Base-by-base conservation (phyloP, 2,329 filamentous ascomycete genomes). In the Chaetomiaceae sp. region DNA sequence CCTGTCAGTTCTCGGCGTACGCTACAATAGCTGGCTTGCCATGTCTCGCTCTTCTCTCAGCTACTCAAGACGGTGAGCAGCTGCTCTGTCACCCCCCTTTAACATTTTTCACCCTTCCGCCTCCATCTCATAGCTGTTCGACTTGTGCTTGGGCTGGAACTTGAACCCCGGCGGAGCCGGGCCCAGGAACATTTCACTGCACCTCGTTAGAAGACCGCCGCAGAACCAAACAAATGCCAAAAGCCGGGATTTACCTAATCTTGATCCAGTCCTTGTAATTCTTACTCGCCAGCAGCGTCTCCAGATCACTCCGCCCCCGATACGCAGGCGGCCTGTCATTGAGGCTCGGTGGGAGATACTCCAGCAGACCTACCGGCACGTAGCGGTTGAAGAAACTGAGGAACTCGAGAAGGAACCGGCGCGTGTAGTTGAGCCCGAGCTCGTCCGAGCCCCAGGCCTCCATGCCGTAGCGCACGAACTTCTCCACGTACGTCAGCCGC, bases 261-360 rank as follows among this genome's bases (percentile, higher is more conserved):
- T 96, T 97, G 69, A 99, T 91, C 94, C 94, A 99, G 71, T 99
- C 94, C 73, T 87, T 88, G 74, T 95, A 96, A 71, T 97, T 91
- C 59, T 83, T 82, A 71, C 91, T 96, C 14, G 85, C 86, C 72
- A 99, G 79, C 60, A 99, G 74, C n/a, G 89, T 95, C 79, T 99
- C 94, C 66, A 99, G 71, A 50, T 99, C 94, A 70, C 94, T 87
- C 54, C 94, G 79, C 19, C 92, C 91, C 63, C 77, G 81, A 68
- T 88, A 99, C 42, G 84, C 83, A 6, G 92, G 92, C 44, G 94
- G 89, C 19, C 94, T 79, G 68, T 99, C 92, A 65, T 96, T 91
- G 48, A 99, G 81, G 62, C 79, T 87, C 0, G 94, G 91, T 39
- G 94, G 94, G 47, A 99, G 77, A 68, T 91, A 79, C 71, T 96